Evolutionary conservation across 1,139 yeast species (phyloP), one percentile per base, ranked within the genome.

Genomic region (Hanseniaspora gamundiae): DNA sequence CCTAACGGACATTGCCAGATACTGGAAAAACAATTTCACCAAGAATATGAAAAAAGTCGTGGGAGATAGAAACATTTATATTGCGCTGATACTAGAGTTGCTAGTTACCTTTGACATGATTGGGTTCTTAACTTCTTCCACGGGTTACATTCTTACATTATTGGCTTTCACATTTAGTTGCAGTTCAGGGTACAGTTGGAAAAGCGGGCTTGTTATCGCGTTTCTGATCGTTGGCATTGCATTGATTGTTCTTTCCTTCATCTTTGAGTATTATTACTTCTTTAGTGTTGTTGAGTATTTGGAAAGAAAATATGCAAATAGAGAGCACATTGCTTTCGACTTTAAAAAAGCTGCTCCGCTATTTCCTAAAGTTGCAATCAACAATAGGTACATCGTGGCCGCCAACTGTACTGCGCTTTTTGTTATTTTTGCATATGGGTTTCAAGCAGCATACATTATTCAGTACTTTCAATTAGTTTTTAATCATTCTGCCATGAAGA

Each of bases 211-310:
- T 2, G 76, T 76, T 0, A 74, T 80, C 17, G 56, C 65, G 29
- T 68, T 73, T 53, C 73, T 80, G 51, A 66, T 71, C 5, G 50
- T 79, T 27, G 82, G 85, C n/a, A 77, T 76, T 0, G 42, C 70
- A 0, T 39, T 70, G 3, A 39, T 66, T 0, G 53, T 69, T 11
- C 22, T 52, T 0, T 77, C 77, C 49, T 45, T 43, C 6, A 5
- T 43, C 4, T 43, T 40, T 14, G 45, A 43, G n/a, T 43, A 42
- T n/a, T 40, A n/a, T 17, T 43, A 17, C 29, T 43, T 39, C 13
- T 40, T 35, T 26, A 43, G 40, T 19, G 8, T 43, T 10, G 45
- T 43, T n/a, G 38, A 36, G 1, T n/a, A 24, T 14, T 14, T 43
- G 17, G 28, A 29, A 24, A 14, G 20, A 6, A 43, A 29, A 20